Evolutionary conservation across 768 basidiomycete genomes (phyloP), one percentile per base, ranked within the genome.

Genomic region (Collybiopsis luxurians): DNA sequence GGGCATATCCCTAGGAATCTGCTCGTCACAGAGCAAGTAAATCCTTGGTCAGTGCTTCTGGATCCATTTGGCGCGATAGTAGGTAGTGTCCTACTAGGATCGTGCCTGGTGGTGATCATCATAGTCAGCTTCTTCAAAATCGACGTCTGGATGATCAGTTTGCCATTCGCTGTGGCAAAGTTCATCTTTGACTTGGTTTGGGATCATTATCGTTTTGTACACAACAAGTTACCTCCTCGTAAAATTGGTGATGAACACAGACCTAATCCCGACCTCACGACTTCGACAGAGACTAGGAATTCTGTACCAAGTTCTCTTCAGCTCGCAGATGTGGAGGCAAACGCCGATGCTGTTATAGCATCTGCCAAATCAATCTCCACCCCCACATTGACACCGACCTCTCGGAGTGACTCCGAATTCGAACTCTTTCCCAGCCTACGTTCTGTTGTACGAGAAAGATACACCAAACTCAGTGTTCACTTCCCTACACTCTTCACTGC

Each of bases 131-230:
- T 87, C 67, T 76, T 89, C 60, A 78, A 83, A 45, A 76, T 92
- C 17, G 87, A 92, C 50, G 89, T 92, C 2, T 94, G 90, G 89
- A 84, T 79, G 71, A 88, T 96, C 47, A 89, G 84, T 3, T 78
- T 92, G 11, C 92, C 95, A 0, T 92, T 92, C 45, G 93, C 92
- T 0, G 67, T 78, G 0, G 67, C 82, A 53, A 94, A 93, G 70
- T 77, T 95, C 36, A 31, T 80, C 3, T 83, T 86, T 48, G 94
- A 98, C 65, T 40, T 81, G 24, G 65, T 66, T 44, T 81, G 83
- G 82, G 84, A 86, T 65, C 72, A 80, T 62, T 82, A 81, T 65
- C 73, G 78, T 19, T 73, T 67, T 59, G 60, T 59, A 0, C 70
- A 63, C 17, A 51, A 62, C 13, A 69, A 68, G 5, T 65, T 69